Conservation (phyloP, 805 yeast species). For the Phaffomyces antillensis region DNA sequence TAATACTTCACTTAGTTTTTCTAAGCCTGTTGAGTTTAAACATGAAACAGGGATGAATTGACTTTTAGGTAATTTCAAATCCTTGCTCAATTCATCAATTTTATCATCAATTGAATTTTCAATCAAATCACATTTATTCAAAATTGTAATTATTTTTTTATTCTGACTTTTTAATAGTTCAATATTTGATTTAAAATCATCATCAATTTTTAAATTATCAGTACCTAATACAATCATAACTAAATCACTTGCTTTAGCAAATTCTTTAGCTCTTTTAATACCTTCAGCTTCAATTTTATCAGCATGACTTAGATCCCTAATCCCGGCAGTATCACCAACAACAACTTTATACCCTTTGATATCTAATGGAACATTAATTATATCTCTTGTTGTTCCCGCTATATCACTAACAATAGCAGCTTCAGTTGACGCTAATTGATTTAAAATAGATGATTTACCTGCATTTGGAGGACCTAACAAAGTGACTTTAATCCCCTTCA, state of each 20-base stretch:
- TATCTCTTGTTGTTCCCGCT: constrained; percentile 93
- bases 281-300: constrained; percentile 76
- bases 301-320: constrained; percentile 40
- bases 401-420: constrained; percentile 86
- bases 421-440: constrained; percentile 67
- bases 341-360: constrained; percentile 78
- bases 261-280: constrained; percentile 62
- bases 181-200: constrained; percentile 26
- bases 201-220: constrained; percentile 29
- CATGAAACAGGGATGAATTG: constrained; percentile 52
- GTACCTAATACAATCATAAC: constrained; percentile 58
- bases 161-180: constrained; percentile 16
- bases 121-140: constrained; percentile 57
- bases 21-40: constrained; percentile 46
- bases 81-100: constrained; percentile 17
- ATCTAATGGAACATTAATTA: constrained; percentile 74
- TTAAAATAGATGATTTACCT: constrained; percentile 85
- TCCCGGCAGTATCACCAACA: constrained; percentile 91
- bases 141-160: constrained; percentile 33
- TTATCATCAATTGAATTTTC: constrained; percentile 13
- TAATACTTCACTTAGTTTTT: constrained; percentile 35
- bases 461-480: constrained; percentile 93
- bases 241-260: constrained; percentile 56
- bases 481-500: constrained; percentile 66
- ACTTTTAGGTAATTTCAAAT: constrained; percentile 16